These are phyloP conservation scores for Xylariaceae sp. DNA, from an alignment of 2,329 filamentous ascomycete species.

Conservation along the genomic window DNA sequence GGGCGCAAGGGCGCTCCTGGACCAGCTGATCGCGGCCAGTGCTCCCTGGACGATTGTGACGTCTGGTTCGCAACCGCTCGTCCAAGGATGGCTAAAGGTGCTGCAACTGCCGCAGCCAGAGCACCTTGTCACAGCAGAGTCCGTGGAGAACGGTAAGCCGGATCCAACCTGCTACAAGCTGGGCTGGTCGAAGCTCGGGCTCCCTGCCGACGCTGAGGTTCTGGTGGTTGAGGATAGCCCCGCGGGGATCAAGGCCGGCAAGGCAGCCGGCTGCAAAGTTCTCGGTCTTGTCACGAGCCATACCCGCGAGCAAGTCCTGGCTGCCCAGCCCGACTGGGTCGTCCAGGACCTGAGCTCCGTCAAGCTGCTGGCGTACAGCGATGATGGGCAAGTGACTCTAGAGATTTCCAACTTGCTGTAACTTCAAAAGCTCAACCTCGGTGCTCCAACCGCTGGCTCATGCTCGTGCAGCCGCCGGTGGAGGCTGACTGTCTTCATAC, in stretches of 20 bases:
- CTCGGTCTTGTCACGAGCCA: constrained; percentile 83
- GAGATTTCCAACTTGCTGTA: constrained; percentile 59
- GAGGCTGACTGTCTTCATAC: no score
- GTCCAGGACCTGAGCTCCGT: constrained; percentile 74
- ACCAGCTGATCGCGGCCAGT: constrained; percentile 53
- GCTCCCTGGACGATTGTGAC: constrained; percentile 84
- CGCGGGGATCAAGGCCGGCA: constrained; percentile 76
- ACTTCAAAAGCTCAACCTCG: no score
- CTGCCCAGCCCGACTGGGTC: constrained; percentile 82
- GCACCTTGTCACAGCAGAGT: constrained; percentile 69
- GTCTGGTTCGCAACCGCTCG: constrained; percentile 62
- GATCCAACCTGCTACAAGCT: constrained; percentile 69
- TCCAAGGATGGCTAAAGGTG: constrained; percentile 66
- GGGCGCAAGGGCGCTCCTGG: constrained; percentile 68
- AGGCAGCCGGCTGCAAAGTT: constrained; percentile 79
- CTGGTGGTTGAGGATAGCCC: constrained; percentile 87
- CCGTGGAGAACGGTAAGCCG: constrained; percentile 69
- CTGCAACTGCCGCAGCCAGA: constrained; percentile 60
- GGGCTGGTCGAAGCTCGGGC: constrained; percentile 56
- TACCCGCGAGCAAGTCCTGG: constrained; percentile 61
- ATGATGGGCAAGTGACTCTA: constrained; percentile 56
- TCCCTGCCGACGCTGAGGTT: constrained; percentile 45
- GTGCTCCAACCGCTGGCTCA: no score
- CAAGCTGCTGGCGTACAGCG: constrained; percentile 50
- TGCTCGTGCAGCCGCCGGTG: no score